Conservation (phyloP, 1,284 basidiomycete species). For the Rhodotorula sp. region DNA sequence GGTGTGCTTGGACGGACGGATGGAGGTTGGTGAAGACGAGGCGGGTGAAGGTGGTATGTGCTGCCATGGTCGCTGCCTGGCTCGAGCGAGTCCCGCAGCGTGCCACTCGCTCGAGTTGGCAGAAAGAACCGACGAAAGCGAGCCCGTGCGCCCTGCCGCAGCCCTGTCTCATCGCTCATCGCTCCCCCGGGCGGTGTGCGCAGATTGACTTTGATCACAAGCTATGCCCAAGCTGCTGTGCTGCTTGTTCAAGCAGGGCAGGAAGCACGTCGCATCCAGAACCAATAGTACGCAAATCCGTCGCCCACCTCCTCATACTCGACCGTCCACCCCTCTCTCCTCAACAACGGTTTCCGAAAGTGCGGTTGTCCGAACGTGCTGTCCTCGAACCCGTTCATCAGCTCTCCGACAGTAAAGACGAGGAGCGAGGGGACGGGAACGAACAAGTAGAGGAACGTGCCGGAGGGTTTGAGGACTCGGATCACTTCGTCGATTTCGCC, state of each 20-base stretch:
- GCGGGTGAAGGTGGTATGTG: conserved; percentile 55
- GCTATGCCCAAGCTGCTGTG: no score
- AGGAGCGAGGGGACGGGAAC: not conserved
- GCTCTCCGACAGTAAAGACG: conserved; percentile 32
- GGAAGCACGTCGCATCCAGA: conserved; percentile 13
- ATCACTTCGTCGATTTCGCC: conserved; percentile 77
- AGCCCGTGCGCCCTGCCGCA: no score
- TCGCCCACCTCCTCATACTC: conserved; percentile 28
- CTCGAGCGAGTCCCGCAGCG: no score
- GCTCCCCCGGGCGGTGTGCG: no score
- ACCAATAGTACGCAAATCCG: conserved; percentile 35
- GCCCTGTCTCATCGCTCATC: no score
- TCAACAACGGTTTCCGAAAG: conserved; percentile 30
- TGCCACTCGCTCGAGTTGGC: no score
- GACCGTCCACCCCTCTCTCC: conserved; percentile 29
- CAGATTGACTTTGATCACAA: no score
- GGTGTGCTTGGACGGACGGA: conserved; percentile 64
- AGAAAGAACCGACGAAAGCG: no score
- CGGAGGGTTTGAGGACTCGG: conserved; percentile 35
- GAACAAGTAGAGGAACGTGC: conserved; percentile 28
- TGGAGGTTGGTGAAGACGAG: conserved; percentile 90
- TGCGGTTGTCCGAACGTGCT: conserved; percentile 32
- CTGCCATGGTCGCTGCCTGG: not conserved
- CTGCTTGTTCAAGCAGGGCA: not conserved
- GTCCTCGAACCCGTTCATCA: not conserved